phyloP scores from a whole-genome alignment of 1,284 basidiomycete species.

The Cryptococcus hybrid region DNA sequence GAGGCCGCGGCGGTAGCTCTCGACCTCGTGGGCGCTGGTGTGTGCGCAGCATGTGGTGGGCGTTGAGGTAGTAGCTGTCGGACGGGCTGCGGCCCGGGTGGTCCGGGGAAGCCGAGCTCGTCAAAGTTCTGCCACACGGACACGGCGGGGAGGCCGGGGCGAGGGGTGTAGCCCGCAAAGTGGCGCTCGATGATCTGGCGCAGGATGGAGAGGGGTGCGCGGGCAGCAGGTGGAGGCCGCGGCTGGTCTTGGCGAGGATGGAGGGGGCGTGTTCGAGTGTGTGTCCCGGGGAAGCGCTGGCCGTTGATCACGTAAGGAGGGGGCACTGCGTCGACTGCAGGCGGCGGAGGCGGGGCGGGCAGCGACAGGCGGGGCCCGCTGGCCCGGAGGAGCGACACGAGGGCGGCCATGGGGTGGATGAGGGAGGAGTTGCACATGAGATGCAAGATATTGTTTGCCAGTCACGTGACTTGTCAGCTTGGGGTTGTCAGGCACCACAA shows the following conservation, averaged over 20 bases:
- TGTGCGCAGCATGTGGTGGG: slow-evolving; percentile 82
- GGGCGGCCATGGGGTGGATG: too few species aligned
- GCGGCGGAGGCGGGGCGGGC: neutral
- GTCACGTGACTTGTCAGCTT: too few species aligned
- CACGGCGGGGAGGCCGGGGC: slow-evolving; percentile 71
- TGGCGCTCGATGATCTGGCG: slow-evolving; percentile 81
- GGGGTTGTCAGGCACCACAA: too few species aligned
- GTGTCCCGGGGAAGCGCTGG: slow-evolving; percentile 26
- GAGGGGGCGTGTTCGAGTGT: slow-evolving; percentile 51
- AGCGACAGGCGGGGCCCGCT: too few species aligned
- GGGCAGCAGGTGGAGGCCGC: slow-evolving; percentile 70
- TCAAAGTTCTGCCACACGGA: slow-evolving; percentile 94
- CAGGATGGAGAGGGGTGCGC: slow-evolving; percentile 78
- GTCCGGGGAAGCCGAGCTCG: slow-evolving; percentile 87
- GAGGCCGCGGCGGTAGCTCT: slow-evolving; percentile 74
- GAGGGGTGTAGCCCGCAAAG: slow-evolving; percentile 64
- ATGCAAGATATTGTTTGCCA: too few species aligned
- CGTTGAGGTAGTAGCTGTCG: slow-evolving; percentile 97
- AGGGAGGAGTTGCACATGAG: too few species aligned
- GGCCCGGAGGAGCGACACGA: too few species aligned
- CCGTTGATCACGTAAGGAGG: neutral
- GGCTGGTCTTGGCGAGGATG: slow-evolving; percentile 71
- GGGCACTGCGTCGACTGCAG: too few species aligned
- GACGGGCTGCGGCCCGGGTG: slow-evolving; percentile 88
- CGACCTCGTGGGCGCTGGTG: slow-evolving; percentile 96